phyloP scores from a whole-genome alignment of 805 yeast species.

The Zygosaccharomyces kombuchaensis region DNA sequence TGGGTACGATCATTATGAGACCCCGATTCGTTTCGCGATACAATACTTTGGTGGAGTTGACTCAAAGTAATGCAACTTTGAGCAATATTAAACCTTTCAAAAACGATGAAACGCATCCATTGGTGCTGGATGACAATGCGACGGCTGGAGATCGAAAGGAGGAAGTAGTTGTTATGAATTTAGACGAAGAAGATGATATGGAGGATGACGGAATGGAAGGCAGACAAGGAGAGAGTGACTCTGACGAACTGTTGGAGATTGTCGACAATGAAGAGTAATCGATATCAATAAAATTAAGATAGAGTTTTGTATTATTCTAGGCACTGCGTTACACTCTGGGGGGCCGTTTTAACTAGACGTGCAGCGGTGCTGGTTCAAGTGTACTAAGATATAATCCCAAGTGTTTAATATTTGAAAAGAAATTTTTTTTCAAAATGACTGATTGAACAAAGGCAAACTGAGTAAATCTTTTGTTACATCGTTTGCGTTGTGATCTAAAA shows the following conservation, averaged over 20 bases:
- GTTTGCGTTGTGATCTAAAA: too few relatives aligned
- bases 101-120: slow-evolving; percentile 32
- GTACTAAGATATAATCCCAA: too few relatives aligned
- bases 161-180: slow-evolving; percentile 24
- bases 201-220: neutral
- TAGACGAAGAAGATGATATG: slow-evolving; percentile 19
- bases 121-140: slow-evolving; percentile 30
- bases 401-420: too few relatives aligned
- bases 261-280: slow-evolving; percentile 10
- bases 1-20: slow-evolving; percentile 19
- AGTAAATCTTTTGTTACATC: too few relatives aligned
- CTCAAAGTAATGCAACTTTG: slow-evolving; percentile 33
- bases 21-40: slow-evolving; percentile 35
- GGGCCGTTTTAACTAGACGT: neutral
- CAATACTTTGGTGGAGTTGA: slow-evolving; percentile 33
- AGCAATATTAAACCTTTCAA: slow-evolving; percentile 30
- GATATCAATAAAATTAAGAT: neutral
- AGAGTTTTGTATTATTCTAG: neutral
- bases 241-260: slow-evolving; percentile 20
- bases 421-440: neutral
- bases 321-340: neutral
- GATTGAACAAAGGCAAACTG: neutral
- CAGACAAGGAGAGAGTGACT: slow-evolving; percentile 8
- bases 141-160: slow-evolving; percentile 2
- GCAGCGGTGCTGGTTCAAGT: too few relatives aligned